Conservation (phyloP, 441 rosid species). For the Arabidopsis hybrid region DNA sequence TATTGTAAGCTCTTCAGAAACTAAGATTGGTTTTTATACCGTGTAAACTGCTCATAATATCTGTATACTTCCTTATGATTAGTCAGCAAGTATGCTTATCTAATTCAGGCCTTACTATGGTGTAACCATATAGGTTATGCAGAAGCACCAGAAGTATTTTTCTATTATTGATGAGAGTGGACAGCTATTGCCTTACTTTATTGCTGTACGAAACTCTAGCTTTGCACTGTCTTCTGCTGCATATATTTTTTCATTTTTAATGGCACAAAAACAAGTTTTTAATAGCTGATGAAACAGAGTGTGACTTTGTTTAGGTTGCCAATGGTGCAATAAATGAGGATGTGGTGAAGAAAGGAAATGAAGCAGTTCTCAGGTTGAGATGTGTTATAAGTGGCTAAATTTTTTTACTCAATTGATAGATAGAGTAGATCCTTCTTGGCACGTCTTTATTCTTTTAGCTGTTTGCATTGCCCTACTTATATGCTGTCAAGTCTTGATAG, state of each 20-base stretch:
- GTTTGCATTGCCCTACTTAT: conserved; percentile 16
- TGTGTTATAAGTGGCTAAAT: conserved; percentile 34
- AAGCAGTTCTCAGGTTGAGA: conserved; percentile 95
- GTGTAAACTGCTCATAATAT: conserved; percentile 16
- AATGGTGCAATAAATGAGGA: conserved; percentile 85
- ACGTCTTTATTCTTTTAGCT: conserved; percentile 16
- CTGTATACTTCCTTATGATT: conserved; percentile 19
- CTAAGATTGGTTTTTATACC: conserved; percentile 25
- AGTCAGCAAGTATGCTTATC: conserved; percentile 20
- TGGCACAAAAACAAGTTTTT: background rate
- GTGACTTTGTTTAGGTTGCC: conserved; percentile 74
- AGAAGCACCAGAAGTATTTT: conserved; percentile 96
- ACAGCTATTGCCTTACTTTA: conserved; percentile 82
- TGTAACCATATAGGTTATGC: conserved; percentile 78
- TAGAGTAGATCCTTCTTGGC: conserved; percentile 17
- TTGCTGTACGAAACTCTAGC: conserved; percentile 67
- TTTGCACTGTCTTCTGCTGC: conserved; percentile 27
- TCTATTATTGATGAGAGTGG: conserved; percentile 72
- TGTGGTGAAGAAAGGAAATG: conserved; percentile 92
- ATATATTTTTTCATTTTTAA: conserved; percentile 7
- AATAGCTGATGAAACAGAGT: conserved; percentile 33
- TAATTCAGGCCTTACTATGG: conserved; percentile 28
- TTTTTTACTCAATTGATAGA: conserved; percentile 26
- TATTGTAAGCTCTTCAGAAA: conserved; percentile 63
- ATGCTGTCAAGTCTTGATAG: conserved; percentile 9